A percentile compares a stretch with the other conserved stretches of the same genome.
phyloP scores from a whole-genome alignment of 768 basidiomycete genomes.

The Leccinum variicolor region DNA sequence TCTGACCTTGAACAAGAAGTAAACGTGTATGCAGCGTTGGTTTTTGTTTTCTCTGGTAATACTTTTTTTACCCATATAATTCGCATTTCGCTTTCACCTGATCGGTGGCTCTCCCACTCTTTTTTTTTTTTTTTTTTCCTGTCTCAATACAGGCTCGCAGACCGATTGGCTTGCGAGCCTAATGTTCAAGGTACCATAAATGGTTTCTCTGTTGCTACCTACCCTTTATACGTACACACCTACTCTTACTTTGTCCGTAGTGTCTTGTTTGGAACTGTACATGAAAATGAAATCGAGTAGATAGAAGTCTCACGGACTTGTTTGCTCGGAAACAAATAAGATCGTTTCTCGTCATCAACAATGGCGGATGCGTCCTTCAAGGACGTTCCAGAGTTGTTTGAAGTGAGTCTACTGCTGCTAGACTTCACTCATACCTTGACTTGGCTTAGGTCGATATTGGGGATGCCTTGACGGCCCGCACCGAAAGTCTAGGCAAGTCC shows the following conservation, averaged over 20 bases:
- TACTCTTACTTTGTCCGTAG: neutral
- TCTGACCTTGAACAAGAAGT: slow-evolving; percentile 58
- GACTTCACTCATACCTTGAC: slow-evolving; percentile 1
- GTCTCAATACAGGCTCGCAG: slow-evolving; percentile 2
- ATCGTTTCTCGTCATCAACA: neutral
- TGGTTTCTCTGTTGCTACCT: slow-evolving; percentile 5
- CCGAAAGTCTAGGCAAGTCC: slow-evolving; percentile 83
- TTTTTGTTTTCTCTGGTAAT: neutral
- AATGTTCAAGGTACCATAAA: slow-evolving; percentile 1
- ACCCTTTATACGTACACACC: slow-evolving; percentile 10
- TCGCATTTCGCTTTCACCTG: neutral
- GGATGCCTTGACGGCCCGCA: slow-evolving; percentile 84
- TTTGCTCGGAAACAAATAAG: slow-evolving; percentile 27
- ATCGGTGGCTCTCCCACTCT: slow-evolving; percentile 15
- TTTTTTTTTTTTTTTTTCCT: neutral
- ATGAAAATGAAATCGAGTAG: slow-evolving; percentile 1
- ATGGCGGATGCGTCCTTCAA: slow-evolving; percentile 79
- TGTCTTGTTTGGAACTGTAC: slow-evolving; percentile 17
- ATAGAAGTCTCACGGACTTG: slow-evolving; percentile 16
- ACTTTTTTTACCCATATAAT: slow-evolving; percentile 12
- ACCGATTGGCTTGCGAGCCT: slow-evolving; percentile 12
- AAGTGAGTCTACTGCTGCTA: slow-evolving; percentile 48
- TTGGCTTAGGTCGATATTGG: slow-evolving; percentile 74
- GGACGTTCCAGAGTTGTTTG: slow-evolving; percentile 96
- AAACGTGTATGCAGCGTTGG: neutral